Conservation (phyloP, 176 grass and related monocot genomes). For the Calamus simplicifolius region DNA sequence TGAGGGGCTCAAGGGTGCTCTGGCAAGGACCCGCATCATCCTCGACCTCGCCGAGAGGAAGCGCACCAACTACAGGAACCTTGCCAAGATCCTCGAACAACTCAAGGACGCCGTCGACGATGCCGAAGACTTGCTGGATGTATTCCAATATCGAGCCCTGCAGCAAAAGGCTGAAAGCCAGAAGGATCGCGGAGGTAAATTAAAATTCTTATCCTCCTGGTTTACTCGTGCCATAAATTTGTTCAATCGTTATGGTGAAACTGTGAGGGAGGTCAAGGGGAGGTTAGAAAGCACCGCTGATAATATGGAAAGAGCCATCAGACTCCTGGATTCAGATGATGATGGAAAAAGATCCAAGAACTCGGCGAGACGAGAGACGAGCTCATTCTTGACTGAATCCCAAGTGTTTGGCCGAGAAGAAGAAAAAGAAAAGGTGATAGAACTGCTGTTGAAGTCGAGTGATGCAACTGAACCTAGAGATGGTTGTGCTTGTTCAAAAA, state of each 20-base stretch:
- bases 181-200: not conserved
- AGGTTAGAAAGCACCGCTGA: conserved; percentile 4
- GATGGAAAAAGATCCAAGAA: not conserved
- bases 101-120: conserved; percentile 6
- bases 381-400: conserved; percentile 13
- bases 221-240: conserved; percentile 8
- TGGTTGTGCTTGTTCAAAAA: not conserved
- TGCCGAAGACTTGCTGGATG: conserved; percentile 14
- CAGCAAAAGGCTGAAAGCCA: not conserved
- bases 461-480: not conserved
- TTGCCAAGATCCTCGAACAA: conserved; percentile 8
- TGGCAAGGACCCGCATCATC: not conserved
- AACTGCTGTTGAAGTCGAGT: not conserved
- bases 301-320: conserved; percentile 3
- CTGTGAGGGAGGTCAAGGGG: not conserved
- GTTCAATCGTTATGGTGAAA: not conserved
- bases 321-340: conserved; percentile 1
- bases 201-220: conserved; percentile 6
- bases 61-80: not conserved
- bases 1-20: not conserved
- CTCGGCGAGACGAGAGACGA: conserved; percentile 2
- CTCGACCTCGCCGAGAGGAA: conserved; percentile 12
- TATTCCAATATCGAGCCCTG: conserved; percentile 3
- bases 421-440: conserved; percentile 14
- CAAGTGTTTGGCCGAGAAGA: conserved; percentile 11